A percentile compares a stretch with the other conserved stretches of the same genome.
These are phyloP conservation scores for Talaromyces pinophilus DNA, from an alignment of 2,329 filamentous ascomycete species.

Conservation along the genomic window DNA sequence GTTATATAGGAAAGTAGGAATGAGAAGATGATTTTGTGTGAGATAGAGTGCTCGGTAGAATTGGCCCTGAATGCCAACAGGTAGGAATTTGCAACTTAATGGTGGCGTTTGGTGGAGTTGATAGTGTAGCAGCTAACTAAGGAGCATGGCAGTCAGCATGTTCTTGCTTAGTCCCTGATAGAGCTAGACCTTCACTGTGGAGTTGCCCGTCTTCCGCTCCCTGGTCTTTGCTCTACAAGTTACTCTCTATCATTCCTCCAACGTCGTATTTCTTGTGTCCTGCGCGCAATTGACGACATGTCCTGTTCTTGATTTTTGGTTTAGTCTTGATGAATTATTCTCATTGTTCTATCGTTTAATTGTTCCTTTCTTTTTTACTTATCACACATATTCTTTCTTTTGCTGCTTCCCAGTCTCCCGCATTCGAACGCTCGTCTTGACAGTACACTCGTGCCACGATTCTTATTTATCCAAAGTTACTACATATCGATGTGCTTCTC, in stretches of 20 bases:
- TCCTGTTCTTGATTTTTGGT: neutral
- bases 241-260: neutral
- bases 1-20: neutral
- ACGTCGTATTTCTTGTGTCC: neutral
- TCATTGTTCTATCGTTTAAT: slow-evolving; percentile 10
- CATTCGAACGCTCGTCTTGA: neutral
- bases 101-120: neutral
- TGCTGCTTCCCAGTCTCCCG: neutral
- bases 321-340: neutral
- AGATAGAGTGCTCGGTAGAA: neutral
- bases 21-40: neutral
- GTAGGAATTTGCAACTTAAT: neutral
- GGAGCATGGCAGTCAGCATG: neutral
- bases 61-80: neutral
- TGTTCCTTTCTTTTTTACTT: neutral
- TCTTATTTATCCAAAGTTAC: neutral
- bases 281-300: slow-evolving; percentile 12
- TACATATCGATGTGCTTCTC: neutral
- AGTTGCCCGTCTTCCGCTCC: neutral
- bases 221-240: neutral
- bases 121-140: neutral
- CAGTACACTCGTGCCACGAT: neutral
- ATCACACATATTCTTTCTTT: neutral
- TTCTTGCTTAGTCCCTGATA: neutral
- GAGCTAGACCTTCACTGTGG: neutral